Base-by-base conservation (phyloP, 805 yeast genomes). In the Nakazawaea ernobii region DNA sequence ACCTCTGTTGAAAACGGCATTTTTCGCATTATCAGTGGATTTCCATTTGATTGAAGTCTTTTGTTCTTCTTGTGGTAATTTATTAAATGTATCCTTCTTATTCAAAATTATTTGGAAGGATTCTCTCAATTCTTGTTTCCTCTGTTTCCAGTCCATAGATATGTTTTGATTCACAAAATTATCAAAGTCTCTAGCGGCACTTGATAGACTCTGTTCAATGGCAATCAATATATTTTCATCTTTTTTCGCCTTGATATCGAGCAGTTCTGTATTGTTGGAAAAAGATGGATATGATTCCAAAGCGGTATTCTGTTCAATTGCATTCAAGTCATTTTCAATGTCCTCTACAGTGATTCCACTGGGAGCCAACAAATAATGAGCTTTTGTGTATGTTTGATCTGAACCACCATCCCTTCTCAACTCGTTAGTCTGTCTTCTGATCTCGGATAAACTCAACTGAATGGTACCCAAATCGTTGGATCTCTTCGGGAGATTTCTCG, bases 291-390 rank as follows among this genome's bases (percentile, higher is more conserved):
- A 45, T 4, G 17, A 24, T 7, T 43, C 40, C 32, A 44, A 28
- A 8, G 36, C 35, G 11, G 46, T 39, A 15, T 60, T 49, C 49
- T 52, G 47, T 38, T 68, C 65, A 49, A 74, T 60, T 35, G 75
- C 55, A 43, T 73, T 71, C 49, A 84, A 64, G 42, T 80, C 83
- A 30, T 66, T 66, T 53, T 86, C 90, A 35, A 91, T 80, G 49
- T 88, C 94, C 56, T 88, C 96, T 43, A 92, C 83, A 37, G 87
- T 81, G 45, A 90, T 77, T 1, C 97, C 97, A 58, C 92, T 84
- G 1, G 91, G 86, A 6, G 97, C 96, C 39, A 92, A 69, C 35
- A 94, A 68, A 62, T 94, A 94, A 60, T 94, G 98, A 1, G 87
- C 94, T 57, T 81, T 83, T 2, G 89, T 83, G 57, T 68, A 74